Base-by-base conservation (phyloP, 1,284 basidiomycete genomes). In the Heimioporus punctisporus region DNA sequence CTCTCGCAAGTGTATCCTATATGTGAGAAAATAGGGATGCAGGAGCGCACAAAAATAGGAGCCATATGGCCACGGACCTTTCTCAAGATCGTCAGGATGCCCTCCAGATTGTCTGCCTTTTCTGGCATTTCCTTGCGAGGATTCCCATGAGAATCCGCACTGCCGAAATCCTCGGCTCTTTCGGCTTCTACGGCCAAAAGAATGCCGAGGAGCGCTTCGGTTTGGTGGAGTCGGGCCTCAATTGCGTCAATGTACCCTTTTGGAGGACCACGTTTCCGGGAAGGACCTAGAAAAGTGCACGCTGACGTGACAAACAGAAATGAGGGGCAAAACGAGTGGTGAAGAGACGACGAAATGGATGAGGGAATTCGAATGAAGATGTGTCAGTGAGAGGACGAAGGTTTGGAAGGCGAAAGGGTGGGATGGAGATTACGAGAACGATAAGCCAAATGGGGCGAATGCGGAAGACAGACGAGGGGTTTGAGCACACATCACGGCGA, bases 221-320 rank as follows among this genome's bases (percentile, higher is more conserved):
- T 91, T 65, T 94, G 91, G 64, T 95, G 93, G 12, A 95, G 76
- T 14, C 92, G 84, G 14, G 90, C 90, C 70, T 95, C 92, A 64
- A 95, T 93, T 26, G 92, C 92, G 68, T 95, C 91, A 67, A 95
- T 94, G 75, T 95, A 95, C 4, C 93, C 93, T 65, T 92, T 93
- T 15, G 92, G 92, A 10, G 92, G 92, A 3, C 90, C 89, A 58
- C 90, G 84, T 68, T 93, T 93, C 58, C 89, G 81, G 12, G 86
- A 91, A 5, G 90, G 89, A 3, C 91, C 92, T 41, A 92, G 77
- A 70, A 90, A 94, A 1, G 91, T 94, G 66, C 92, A 94, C 19
- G 59, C 68, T 70, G 37, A 47, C 7, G 46, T 24, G 19, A 21
- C 23, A 31, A 37, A 42, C 31, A n/a, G 41, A 46, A 43, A 43